Evolutionary conservation across 2,329 filamentous ascomycete species (phyloP).

Genomic region (Gremmenia infestans): DNA sequence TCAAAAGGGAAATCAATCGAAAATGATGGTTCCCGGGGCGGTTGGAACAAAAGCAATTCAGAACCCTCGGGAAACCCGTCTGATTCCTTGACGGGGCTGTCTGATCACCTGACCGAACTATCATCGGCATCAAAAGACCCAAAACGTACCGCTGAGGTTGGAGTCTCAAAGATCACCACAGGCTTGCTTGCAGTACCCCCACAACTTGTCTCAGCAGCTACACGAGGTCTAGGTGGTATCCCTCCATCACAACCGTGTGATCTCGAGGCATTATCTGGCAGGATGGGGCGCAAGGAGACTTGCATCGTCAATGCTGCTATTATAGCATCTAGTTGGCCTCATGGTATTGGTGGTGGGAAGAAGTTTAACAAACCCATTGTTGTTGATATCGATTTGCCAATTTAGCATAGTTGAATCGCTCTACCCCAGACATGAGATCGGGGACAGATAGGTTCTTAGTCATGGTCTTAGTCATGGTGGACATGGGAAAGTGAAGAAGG

Average conservation of each 20-base stretch:
- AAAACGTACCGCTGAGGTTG: background rate
- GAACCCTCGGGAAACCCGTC: background rate
- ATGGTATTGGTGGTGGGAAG: conserved; percentile 51
- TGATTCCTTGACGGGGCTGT: background rate
- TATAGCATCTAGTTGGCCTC: conserved; percentile 62
- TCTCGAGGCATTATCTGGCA: conserved; percentile 35
- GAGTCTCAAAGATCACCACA: conserved; percentile 9
- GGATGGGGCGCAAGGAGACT: conserved; percentile 50
- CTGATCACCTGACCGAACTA: background rate
- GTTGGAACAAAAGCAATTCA: background rate
- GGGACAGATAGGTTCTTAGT: too few species aligned
- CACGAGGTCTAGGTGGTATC: conserved; percentile 38
- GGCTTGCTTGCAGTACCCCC: conserved; percentile 11
- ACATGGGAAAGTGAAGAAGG: too few species aligned
- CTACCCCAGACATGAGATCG: too few species aligned
- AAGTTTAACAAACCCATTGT: conserved; percentile 74
- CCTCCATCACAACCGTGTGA: conserved; percentile 40
- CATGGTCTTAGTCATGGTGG: too few species aligned
- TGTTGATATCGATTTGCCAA: conserved; percentile 71
- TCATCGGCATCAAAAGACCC: background rate
- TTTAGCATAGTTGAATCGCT: conserved; percentile 35
- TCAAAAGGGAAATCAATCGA: conserved; percentile 37
- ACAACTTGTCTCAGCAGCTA: conserved; percentile 20
- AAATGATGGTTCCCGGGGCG: conserved; percentile 38
- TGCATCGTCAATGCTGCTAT: conserved; percentile 78